Evolutionary conservation across 164 flowering plant genomes (phyloP), one percentile per base, ranked within the genome.

Genomic region (Tetracentron sinense): DNA sequence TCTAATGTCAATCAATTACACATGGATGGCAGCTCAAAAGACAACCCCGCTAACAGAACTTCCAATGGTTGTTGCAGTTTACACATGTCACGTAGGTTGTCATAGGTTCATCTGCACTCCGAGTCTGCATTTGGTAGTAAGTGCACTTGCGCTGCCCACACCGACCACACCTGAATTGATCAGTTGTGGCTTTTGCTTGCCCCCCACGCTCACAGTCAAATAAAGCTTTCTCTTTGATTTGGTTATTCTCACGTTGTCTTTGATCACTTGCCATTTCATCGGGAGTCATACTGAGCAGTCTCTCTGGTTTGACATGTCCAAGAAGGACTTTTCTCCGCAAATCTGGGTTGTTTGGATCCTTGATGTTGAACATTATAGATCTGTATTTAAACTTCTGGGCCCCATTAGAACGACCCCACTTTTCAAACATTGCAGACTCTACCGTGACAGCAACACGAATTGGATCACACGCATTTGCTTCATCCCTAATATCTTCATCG

Each of bases 51-150:
- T 72, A 81, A 72, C 89, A 87, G 82, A 91, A 94, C 72, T 89
- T 94, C 99, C 99, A 94, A 65, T 77, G 97, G 69, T 91, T 86
- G 65, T 83, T 78, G 83, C 99, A 94, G 82, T 83, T 85, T 20
- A 81, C 88, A 69, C 94, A 90, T 0, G 94, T 90, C 5, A 87
- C 94, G 59, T 74, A 90, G 11, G 97, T 94, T 0, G 99, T 94
- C 99, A 94, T 94, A 26, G 99, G 99, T 73, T 94, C 99, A 84
- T 94, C 99, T 2, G 97, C 96, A 82, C 97, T 91, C 73, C 99
- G 75, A 26, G 96, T 94, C 75, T 94, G 99, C 89, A 94, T 28
- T 54, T 91, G 97, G 68, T 88, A 75, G 74, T 94, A 94, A 20
- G 96, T 91, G 52, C 74, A 54, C 77, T 91, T 84, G 56, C 89